Percentiles rank a stretch among this genome's conserved stretches.
Conservation (phyloP, 2,329 filamentous ascomycete genomes). For the Sporothrix protearum region DNA sequence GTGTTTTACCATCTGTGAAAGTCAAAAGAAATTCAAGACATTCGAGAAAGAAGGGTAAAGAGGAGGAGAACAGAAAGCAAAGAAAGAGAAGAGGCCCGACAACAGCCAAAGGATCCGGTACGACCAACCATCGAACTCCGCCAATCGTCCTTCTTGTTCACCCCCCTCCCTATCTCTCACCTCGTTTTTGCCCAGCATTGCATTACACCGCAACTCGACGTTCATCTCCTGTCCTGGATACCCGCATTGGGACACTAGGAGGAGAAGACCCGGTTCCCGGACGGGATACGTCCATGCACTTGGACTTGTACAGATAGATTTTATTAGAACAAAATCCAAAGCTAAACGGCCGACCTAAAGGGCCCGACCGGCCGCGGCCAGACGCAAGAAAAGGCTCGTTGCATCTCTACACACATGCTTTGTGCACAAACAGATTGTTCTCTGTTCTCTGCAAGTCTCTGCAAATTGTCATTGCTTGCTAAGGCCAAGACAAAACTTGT, state of each 20-base stretch:
- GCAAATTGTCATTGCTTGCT: not conserved
- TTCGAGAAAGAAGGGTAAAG: too few species aligned
- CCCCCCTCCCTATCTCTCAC: not conserved
- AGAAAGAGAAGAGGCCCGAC: not conserved
- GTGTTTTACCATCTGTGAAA: not conserved
- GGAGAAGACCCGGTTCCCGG: not conserved
- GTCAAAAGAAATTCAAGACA: not conserved
- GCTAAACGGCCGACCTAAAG: not conserved
- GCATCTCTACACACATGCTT: not conserved
- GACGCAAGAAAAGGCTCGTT: not conserved
- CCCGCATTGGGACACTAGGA: not conserved
- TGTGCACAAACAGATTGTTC: too few species aligned
- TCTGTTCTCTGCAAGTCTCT: not conserved
- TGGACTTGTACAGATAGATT: not conserved
- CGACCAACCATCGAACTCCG: not conserved
- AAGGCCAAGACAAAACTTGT: not conserved
- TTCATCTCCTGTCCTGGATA: not conserved
- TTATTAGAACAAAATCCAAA: not conserved
- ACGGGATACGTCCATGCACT: not conserved
- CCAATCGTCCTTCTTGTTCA: not conserved
- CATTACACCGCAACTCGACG: not conserved
- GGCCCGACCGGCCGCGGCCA: not conserved
- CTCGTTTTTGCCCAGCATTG: not conserved
- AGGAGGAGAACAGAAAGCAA: not conserved
- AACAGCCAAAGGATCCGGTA: not conserved